Evolutionary conservation across 345 rosid species (phyloP), one percentile per base, ranked within the genome.

Genomic region (Linum tenue): DNA sequence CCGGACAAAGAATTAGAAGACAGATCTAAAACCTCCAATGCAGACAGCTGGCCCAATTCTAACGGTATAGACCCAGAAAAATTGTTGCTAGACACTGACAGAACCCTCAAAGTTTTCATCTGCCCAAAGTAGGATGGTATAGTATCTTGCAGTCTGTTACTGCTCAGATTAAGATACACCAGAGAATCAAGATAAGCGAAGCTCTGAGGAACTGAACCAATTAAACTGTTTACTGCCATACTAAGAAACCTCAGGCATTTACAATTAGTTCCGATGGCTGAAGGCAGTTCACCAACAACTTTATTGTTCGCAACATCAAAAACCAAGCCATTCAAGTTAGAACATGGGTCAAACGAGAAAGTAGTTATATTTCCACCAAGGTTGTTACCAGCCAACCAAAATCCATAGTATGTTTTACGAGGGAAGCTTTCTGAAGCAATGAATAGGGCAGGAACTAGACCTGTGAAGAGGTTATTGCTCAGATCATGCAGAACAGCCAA

Each of bases 21-120:
- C 75, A 83, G 78, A 22, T 80, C 84, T 70, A 83, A 71, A 50
- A 83, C 76, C 74, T 78, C 83, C 60, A 83, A 42, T 50, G 70
- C 64, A 37, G 67, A 43, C 75, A 73, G 69, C 64, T 77, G 80
- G 68, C 57, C 65, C 48, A 80, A 70, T 65, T 75, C 78, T 56
- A 0, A 10, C 50, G 84, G 87, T 67, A 83, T 73, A 12, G 41
- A 37, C n/a, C 84, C 80, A 7, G 71, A 66, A 58, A 83, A 78
- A 60, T 75, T 70, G 63, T 78, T 80, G 60, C 64, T 69, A 17
- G 76, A 74, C 22, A 81, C 70, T 55, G 85, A 78, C 6, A 81
- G 67, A 59, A 31, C 57, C 56, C 64, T 72, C 73, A 81, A 64
- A 41, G 59, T 55, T 73, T 73, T 68, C 71, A 81, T 73, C 68